A percentile compares a stretch with the other conserved stretches of the same genome.
Evolutionary conservation across 1,284 basidiomycete species (phyloP).

Genomic region (Pseudozyma hubeiensis): DNA sequence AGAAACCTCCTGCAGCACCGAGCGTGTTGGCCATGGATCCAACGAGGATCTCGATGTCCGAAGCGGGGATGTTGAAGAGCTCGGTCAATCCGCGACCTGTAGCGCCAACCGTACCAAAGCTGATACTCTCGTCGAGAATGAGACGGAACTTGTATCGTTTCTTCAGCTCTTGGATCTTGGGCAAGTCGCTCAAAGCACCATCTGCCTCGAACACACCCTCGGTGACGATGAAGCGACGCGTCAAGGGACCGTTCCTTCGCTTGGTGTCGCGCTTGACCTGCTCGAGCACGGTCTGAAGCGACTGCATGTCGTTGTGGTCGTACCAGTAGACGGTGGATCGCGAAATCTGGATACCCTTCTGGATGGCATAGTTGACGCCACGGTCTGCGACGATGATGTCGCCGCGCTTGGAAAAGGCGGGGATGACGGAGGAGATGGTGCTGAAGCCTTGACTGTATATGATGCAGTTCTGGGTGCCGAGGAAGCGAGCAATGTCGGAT

Average conservation of each 20-base stretch:
- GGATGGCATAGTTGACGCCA: slow-evolving; percentile 91
- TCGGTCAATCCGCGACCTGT: slow-evolving; percentile 96
- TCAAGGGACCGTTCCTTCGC: slow-evolving; percentile 83
- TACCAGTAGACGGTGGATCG: slow-evolving; percentile 92
- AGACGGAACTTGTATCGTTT: slow-evolving; percentile 94
- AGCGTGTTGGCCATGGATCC: slow-evolving; percentile 90
- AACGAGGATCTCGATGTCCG: slow-evolving; percentile 73
- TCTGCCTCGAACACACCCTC: slow-evolving; percentile 98
- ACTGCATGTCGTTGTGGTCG: slow-evolving; percentile 93
- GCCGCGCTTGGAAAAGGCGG: slow-evolving; percentile 96
- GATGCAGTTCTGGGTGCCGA: slow-evolving; percentile 88
- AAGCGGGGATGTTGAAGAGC: slow-evolving; percentile 83
- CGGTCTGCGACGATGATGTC: slow-evolving; percentile 98
- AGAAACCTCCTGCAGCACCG: slow-evolving; percentile 90
- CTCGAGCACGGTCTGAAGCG: slow-evolving; percentile 87
- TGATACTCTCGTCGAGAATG: slow-evolving; percentile 92
- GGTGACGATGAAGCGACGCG: slow-evolving; percentile 93
- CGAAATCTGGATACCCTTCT: slow-evolving; percentile 96
- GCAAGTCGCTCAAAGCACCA: slow-evolving; percentile 88
- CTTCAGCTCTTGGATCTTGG: slow-evolving; percentile 92
- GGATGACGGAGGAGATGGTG: slow-evolving; percentile 92
- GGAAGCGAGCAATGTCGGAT: slow-evolving; percentile 86
- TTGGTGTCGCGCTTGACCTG: slow-evolving; percentile 86
- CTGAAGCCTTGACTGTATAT: slow-evolving; percentile 95
- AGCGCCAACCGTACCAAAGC: slow-evolving; percentile 89